A percentile compares a stretch with the other conserved stretches of the same genome.
These are phyloP conservation scores for Ceratocystis destructans DNA, from an alignment of 2,329 filamentous ascomycete species.

Conservation along the genomic window DNA sequence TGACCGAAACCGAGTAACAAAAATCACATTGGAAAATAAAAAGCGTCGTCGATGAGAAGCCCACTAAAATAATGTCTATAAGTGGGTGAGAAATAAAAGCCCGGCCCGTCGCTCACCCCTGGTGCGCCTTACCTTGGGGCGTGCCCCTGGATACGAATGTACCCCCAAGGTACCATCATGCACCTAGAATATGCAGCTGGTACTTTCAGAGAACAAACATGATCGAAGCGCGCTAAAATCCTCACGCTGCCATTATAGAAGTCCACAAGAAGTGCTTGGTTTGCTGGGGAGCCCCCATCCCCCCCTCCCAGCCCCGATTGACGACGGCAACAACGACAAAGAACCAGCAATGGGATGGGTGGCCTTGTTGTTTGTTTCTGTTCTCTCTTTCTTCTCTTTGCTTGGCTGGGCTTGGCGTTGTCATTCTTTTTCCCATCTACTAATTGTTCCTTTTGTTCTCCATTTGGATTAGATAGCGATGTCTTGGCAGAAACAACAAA, in stretches of 20 bases:
- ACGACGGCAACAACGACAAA: not conserved
- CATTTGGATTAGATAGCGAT: not conserved
- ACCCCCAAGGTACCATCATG: not conserved
- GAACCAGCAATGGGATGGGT: not conserved
- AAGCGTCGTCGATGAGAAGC: not conserved
- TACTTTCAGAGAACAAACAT: not conserved
- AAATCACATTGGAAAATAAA: not conserved
- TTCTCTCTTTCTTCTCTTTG: not conserved
- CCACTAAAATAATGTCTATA: not conserved
- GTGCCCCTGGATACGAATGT: conserved; percentile 8
- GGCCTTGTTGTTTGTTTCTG: not conserved
- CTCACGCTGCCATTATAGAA: not conserved
- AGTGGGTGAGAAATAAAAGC: not conserved
- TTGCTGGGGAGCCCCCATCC: not conserved
- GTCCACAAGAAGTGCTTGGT: not conserved
- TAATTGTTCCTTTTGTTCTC: not conserved
- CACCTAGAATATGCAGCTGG: not conserved
- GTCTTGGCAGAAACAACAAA: conserved; percentile 1
- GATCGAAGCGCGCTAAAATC: conserved; percentile 2
- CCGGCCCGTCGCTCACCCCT: not conserved
- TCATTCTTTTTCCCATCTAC: not conserved
- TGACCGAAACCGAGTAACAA: not conserved
- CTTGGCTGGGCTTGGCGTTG: not conserved
- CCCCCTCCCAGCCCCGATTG: not conserved
- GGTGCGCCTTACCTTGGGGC: not conserved